phyloP scores from a whole-genome alignment of 768 basidiomycete genomes.

The Sarcodon sp. region DNA sequence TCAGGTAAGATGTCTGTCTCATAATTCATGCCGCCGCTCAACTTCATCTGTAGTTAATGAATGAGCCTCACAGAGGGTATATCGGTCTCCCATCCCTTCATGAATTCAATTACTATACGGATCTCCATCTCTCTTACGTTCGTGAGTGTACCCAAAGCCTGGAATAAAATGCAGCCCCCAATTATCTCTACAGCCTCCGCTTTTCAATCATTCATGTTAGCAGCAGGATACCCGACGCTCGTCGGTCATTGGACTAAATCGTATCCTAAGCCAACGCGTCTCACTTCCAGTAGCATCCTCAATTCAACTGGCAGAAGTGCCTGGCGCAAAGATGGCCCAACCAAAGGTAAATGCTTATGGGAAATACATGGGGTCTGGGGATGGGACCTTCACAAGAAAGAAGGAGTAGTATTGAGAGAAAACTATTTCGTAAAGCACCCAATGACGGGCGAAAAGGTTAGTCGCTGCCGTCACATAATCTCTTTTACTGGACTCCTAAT shows the following conservation, averaged over 20 bases:
- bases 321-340: slow-evolving; percentile 70
- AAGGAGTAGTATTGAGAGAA: slow-evolving; percentile 68
- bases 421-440: slow-evolving; percentile 76
- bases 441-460: slow-evolving; percentile 43
- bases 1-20: slow-evolving; percentile 42
- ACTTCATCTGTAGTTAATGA: slow-evolving; percentile 53
- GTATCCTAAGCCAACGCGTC: slow-evolving; percentile 78
- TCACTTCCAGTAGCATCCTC: slow-evolving; percentile 41
- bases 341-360: slow-evolving; percentile 67
- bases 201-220: slow-evolving; percentile 86
- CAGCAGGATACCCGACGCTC: slow-evolving; percentile 70
- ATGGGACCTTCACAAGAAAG: slow-evolving; percentile 55
- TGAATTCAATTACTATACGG: slow-evolving; percentile 87
- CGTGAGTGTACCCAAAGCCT: slow-evolving; percentile 34
- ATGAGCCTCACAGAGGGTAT: slow-evolving; percentile 92
- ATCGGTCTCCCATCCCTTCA: slow-evolving; percentile 73
- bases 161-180: neutral
- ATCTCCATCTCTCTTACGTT: slow-evolving; percentile 72
- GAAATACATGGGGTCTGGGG: slow-evolving; percentile 91
- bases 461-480: slow-evolving; percentile 2
- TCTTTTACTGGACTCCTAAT: neutral
- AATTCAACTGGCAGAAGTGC: slow-evolving; percentile 48
- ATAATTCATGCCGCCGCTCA: neutral
- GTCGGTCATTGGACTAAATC: slow-evolving; percentile 77
- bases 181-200: slow-evolving; percentile 46